Evolutionary conservation across 2,329 filamentous ascomycete genomes (phyloP).

Genomic region (Hortaea sp.): DNA sequence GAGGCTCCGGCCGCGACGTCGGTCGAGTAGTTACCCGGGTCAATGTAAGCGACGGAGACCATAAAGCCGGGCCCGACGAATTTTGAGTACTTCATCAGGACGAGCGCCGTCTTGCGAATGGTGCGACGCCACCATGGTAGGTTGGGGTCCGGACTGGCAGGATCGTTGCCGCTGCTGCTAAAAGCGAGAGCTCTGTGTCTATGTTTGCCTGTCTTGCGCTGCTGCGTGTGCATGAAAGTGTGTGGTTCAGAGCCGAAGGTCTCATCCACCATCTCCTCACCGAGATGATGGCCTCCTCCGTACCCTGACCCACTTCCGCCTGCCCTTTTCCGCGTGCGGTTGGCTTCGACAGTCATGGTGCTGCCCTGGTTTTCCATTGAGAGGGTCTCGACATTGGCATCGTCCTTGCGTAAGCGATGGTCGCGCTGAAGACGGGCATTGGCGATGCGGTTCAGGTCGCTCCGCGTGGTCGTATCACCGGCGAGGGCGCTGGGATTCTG

Average conservation of each 20-base stretch:
- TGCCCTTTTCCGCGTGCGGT: neutral
- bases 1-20: slow-evolving; percentile 58
- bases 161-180: neutral
- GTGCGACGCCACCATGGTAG: slow-evolving; percentile 9
- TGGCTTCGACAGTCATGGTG: neutral
- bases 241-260: slow-evolving; percentile 4
- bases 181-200: no score
- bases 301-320: slow-evolving; percentile 1
- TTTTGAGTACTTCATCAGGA: slow-evolving; percentile 23
- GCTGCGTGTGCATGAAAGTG: neutral
- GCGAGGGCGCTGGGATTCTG: slow-evolving; percentile 50
- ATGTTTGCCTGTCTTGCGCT: neutral
- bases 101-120: slow-evolving; percentile 3
- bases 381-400: slow-evolving; percentile 14
- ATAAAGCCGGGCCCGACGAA: slow-evolving; percentile 62
- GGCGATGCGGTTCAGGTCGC: slow-evolving; percentile 51
- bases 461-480: slow-evolving; percentile 51
- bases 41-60: slow-evolving; percentile 41
- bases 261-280: slow-evolving; percentile 15
- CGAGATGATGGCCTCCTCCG: slow-evolving; percentile 8
- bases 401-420: slow-evolving; percentile 26
- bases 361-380: slow-evolving; percentile 5
- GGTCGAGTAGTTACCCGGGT: slow-evolving; percentile 56
- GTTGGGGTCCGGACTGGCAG: neutral
- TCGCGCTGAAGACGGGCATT: slow-evolving; percentile 46